These are phyloP conservation scores for Colletotrichum neosansevieriae DNA, from an alignment of 2,329 filamentous ascomycete species.

Conservation along the genomic window DNA sequence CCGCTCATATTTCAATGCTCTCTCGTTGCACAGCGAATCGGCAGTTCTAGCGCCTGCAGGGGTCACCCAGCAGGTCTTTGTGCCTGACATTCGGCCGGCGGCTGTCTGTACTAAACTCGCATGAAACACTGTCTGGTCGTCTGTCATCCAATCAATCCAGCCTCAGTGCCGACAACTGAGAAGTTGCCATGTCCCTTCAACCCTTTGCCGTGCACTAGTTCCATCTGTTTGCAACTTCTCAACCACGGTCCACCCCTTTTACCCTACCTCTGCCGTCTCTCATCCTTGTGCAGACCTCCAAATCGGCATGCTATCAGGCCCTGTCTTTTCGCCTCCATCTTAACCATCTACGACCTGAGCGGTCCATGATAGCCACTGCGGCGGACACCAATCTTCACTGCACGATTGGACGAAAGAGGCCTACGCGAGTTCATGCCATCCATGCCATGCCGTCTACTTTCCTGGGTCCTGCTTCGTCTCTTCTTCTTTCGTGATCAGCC, in stretches of 20 bases:
- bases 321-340: constrained; percentile 1
- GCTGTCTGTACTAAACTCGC: constrained; percentile 37
- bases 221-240: constrained; percentile 25
- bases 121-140: constrained; percentile 34
- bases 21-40: constrained; percentile 28
- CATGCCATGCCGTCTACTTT: constrained; percentile 9
- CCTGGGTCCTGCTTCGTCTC: constrained; percentile 33
- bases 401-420: constrained; percentile 37
- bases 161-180: constrained; percentile 30
- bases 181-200: constrained; percentile 29
- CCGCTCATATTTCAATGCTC: constrained; percentile 32
- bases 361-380: background rate
- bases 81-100: constrained; percentile 36
- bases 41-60: constrained; percentile 32
- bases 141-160: constrained; percentile 36
- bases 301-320: background rate
- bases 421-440: constrained; percentile 33
- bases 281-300: constrained; percentile 5
- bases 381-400: constrained; percentile 8
- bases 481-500: constrained; percentile 26
- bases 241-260: background rate
- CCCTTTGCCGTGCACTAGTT: constrained; percentile 17
- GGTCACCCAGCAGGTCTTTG: constrained; percentile 22
- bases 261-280: background rate
- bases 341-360: too few relatives aligned